phyloP scores from a whole-genome alignment of 2,329 filamentous ascomycete species.

The Hirsutella minnesotensis region DNA sequence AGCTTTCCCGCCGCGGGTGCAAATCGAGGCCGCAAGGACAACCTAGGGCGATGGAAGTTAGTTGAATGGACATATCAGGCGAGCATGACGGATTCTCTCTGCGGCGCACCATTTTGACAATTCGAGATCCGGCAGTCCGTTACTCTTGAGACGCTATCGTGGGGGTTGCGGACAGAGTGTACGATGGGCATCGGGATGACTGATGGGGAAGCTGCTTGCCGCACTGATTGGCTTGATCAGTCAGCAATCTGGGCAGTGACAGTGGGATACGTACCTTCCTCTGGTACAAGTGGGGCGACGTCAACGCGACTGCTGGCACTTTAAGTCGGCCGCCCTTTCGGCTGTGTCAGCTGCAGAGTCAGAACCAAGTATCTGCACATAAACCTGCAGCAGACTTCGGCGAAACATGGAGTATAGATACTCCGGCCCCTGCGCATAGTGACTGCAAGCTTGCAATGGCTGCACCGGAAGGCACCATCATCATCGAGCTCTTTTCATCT shows the following conservation, averaged over 20 bases:
- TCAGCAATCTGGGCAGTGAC: background rate
- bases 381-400: too few species aligned
- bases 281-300: too few species aligned
- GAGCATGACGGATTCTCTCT: background rate
- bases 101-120: constrained; percentile 26
- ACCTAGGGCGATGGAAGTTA: constrained; percentile 44
- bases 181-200: too few species aligned
- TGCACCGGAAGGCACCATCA: too few species aligned
- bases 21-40: constrained; percentile 96
- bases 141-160: background rate
- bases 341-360: too few species aligned
- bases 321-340: too few species aligned
- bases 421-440: background rate
- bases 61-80: background rate
- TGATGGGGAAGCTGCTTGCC: too few species aligned
- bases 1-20: constrained; percentile 94
- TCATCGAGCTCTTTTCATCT: background rate
- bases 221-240: background rate
- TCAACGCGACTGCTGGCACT: too few species aligned
- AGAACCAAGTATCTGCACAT: too few species aligned
- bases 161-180: background rate
- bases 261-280: too few species aligned
- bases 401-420: too few species aligned
- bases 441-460: background rate
- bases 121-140: constrained; percentile 1